Conservation (phyloP, 148 eudicot genomes). For the Dysphania ambrosioides region DNA sequence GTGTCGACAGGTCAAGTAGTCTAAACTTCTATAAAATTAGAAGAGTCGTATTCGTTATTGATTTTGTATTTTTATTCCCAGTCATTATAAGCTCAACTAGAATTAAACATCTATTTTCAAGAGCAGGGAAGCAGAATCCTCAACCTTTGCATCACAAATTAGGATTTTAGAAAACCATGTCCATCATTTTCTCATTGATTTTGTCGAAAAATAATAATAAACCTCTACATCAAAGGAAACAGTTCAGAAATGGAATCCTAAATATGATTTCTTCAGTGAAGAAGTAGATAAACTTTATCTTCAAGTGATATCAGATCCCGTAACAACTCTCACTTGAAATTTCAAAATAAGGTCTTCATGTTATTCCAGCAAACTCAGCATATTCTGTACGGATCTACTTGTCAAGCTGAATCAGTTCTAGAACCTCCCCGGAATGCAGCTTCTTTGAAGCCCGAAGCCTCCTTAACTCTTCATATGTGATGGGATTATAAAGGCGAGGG, state of each 20-base stretch:
- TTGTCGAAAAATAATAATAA: not conserved
- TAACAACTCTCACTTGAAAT: not conserved
- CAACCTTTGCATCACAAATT: not conserved
- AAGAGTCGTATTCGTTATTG: too few relatives aligned
- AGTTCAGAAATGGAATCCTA: too few relatives aligned
- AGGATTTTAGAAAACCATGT: not conserved
- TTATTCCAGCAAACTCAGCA: too few relatives aligned
- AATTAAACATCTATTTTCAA: not conserved
- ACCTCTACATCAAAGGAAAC: not conserved
- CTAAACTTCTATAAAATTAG: not conserved
- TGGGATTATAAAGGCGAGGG: too few relatives aligned
- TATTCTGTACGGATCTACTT: not conserved
- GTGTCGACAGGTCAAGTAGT: not conserved
- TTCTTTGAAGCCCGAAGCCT: too few relatives aligned
- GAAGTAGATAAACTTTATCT: not conserved
- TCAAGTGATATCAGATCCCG: slow-evolving; percentile 10
- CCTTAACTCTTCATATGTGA: too few relatives aligned
- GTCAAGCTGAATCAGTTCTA: too few relatives aligned
- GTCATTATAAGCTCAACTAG: not conserved
- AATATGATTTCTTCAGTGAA: too few relatives aligned
- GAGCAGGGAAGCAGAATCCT: not conserved
- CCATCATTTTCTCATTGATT: not conserved
- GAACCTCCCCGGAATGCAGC: too few relatives aligned
- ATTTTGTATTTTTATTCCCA: not conserved
- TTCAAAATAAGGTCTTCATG: not conserved